A percentile compares a stretch with the other conserved stretches of the same genome.
Evolutionary conservation across 2,329 filamentous ascomycete genomes (phyloP).

Genomic region (Exophiala aquamarina): DNA sequence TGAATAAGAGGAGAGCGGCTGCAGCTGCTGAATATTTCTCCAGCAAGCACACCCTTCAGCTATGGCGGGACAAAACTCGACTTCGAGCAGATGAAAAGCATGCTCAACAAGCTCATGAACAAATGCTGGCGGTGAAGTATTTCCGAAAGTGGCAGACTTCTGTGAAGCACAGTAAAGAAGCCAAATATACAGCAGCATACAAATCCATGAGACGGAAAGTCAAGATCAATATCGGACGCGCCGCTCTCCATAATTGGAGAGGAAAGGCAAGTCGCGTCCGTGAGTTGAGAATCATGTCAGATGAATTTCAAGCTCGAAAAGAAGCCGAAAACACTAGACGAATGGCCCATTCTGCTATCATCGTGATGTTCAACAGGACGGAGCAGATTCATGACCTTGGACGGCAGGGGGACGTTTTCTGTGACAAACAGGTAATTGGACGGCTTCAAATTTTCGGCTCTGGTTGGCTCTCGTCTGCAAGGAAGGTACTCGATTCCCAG

Average conservation of each 20-base stretch:
- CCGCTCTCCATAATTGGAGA: slow-evolving; percentile 17
- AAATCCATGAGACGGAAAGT: slow-evolving; percentile 21
- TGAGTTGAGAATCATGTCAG: slow-evolving; percentile 11
- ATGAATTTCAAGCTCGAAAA: slow-evolving; percentile 18
- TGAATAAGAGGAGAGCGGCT: slow-evolving; percentile 15
- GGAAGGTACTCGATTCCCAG: slow-evolving; percentile 18
- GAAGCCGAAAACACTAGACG: slow-evolving; percentile 11
- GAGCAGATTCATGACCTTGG: slow-evolving; percentile 11
- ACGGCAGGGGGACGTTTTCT: slow-evolving; percentile 9
- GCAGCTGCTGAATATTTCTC: slow-evolving; percentile 22
- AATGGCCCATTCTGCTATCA: slow-evolving; percentile 15
- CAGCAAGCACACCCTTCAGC: slow-evolving; percentile 16
- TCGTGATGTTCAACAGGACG: slow-evolving; percentile 17
- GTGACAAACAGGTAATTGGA: slow-evolving; percentile 10
- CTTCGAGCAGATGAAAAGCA: slow-evolving; percentile 7
- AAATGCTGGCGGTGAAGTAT: slow-evolving; percentile 13
- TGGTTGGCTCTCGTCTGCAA: slow-evolving; percentile 18
- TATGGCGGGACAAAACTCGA: slow-evolving; percentile 11
- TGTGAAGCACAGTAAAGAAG: slow-evolving; percentile 12
- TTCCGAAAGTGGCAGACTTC: slow-evolving; percentile 13
- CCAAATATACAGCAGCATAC: slow-evolving; percentile 20
- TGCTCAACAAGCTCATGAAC: slow-evolving; percentile 8
- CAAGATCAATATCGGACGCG: slow-evolving; percentile 20
- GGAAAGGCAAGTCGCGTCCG: slow-evolving; percentile 11
- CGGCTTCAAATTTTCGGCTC: slow-evolving; percentile 17